phyloP scores from a whole-genome alignment of 371 early-diverging fungal species.

The Saksenaea vasiformis region DNA sequence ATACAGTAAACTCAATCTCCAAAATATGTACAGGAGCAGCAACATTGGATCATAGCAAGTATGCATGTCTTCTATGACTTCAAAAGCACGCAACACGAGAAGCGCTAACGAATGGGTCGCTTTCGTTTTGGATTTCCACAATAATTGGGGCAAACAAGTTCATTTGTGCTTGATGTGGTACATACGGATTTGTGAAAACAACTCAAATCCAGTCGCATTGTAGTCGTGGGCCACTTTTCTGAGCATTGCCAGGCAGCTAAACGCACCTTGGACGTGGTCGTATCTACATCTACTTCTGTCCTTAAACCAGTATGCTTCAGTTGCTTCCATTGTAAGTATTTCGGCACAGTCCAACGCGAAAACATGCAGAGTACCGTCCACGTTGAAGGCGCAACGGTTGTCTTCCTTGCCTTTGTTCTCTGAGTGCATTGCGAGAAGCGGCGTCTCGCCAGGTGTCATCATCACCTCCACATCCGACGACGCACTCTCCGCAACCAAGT shows the following conservation, averaged over 20 bases:
- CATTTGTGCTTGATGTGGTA: too few species aligned
- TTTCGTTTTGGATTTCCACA: too few species aligned
- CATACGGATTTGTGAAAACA: too few species aligned
- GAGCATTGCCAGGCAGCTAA: not conserved
- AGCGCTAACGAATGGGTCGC: too few species aligned
- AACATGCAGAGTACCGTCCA: not conserved
- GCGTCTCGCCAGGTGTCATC: not conserved
- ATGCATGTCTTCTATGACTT: too few species aligned
- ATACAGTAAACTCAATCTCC: too few species aligned
- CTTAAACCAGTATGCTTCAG: not conserved
- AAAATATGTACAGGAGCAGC: too few species aligned
- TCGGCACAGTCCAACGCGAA: not conserved
- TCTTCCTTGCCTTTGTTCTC: slow-evolving; percentile 4
- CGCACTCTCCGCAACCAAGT: not conserved
- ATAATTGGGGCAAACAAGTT: too few species aligned
- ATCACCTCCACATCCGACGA: not conserved
- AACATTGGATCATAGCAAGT: too few species aligned
- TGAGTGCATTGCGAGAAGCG: not conserved
- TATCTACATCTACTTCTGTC: not conserved
- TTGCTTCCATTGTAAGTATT: not conserved
- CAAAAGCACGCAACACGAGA: too few species aligned
- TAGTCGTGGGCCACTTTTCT: not conserved
- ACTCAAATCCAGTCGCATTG: not conserved
- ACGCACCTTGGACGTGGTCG: not conserved
- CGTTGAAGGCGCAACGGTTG: not conserved